Evolutionary conservation across 768 basidiomycete genomes (phyloP).

Genomic region (Russula earlei): DNA sequence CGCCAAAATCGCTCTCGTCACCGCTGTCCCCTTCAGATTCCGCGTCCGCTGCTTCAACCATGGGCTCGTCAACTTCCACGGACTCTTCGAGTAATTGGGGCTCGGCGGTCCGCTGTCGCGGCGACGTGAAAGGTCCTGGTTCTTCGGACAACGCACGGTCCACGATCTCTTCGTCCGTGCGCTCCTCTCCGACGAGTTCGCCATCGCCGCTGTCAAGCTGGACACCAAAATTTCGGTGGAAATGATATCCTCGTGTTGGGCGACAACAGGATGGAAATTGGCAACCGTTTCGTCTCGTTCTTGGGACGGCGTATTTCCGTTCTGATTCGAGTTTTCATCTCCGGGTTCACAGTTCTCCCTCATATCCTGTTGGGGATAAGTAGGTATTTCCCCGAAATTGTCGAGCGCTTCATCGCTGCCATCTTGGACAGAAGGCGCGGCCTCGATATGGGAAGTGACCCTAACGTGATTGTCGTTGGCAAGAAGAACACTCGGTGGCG

Average conservation of each 20-base stretch:
- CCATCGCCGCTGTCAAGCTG: not conserved
- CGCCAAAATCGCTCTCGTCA: conserved; percentile 37
- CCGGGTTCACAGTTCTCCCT: not conserved
- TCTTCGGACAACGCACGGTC: conserved; percentile 32
- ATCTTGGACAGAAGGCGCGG: not conserved
- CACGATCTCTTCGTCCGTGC: conserved; percentile 24
- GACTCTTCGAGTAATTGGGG: not conserved
- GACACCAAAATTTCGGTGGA: not conserved
- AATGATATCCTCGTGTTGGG: not conserved
- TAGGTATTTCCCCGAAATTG: not conserved
- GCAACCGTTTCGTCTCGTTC: not conserved
- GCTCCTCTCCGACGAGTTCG: conserved; percentile 22
- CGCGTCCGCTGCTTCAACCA: conserved; percentile 19
- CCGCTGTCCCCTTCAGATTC: conserved; percentile 27
- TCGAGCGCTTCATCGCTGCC: not conserved
- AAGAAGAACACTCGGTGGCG: not conserved
- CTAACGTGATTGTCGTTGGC: not conserved
- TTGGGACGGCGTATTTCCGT: not conserved
- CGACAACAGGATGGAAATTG: not conserved
- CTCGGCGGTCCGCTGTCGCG: not conserved
- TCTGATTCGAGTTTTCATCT: conserved; percentile 1
- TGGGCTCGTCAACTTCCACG: conserved; percentile 14
- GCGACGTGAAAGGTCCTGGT: not conserved
- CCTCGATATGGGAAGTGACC: not conserved
- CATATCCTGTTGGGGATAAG: not conserved